Percentiles rank a stretch among this genome's conserved stretches.
phyloP scores from a whole-genome alignment of 192 early-diverging fungal species.

The Entomortierella chlamydospora region DNA sequence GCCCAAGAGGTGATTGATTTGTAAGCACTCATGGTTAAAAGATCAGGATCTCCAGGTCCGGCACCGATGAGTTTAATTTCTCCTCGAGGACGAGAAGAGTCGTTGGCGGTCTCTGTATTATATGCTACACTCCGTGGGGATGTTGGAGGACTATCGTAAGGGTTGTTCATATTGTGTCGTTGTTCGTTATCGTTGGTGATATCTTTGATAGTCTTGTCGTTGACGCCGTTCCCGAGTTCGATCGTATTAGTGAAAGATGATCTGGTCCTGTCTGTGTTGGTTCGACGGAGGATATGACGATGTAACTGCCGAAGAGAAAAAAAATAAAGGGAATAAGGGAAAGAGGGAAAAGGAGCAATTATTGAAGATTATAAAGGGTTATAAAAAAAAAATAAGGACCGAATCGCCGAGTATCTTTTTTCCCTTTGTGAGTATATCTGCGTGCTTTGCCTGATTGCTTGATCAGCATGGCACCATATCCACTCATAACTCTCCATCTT shows the following conservation, averaged over 20 bases:
- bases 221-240: no score
- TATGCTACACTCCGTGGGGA: slow-evolving; percentile 14
- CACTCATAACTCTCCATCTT: no score
- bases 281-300: background rate
- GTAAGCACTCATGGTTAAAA: slow-evolving; percentile 82
- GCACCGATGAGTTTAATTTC: slow-evolving; percentile 84
- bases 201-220: background rate
- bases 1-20: slow-evolving; percentile 73
- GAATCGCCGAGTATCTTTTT: no score
- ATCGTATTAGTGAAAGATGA: background rate
- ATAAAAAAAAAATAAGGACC: no score
- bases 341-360: background rate
- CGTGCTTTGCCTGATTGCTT: no score
- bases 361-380: no score
- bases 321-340: slow-evolving; percentile 2
- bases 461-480: no score
- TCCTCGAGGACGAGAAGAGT: background rate
- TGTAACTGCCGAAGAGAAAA: background rate
- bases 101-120: background rate
- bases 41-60: slow-evolving; percentile 86
- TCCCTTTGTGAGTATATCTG: no score
- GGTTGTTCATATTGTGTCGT: slow-evolving; percentile 8
- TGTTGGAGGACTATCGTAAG: slow-evolving; percentile 43
- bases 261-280: background rate
- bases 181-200: background rate